Evolutionary conservation across 164 flowering plant species (phyloP), one percentile per base, ranked within the genome.

Genomic region (Umbilicus rupestris): DNA sequence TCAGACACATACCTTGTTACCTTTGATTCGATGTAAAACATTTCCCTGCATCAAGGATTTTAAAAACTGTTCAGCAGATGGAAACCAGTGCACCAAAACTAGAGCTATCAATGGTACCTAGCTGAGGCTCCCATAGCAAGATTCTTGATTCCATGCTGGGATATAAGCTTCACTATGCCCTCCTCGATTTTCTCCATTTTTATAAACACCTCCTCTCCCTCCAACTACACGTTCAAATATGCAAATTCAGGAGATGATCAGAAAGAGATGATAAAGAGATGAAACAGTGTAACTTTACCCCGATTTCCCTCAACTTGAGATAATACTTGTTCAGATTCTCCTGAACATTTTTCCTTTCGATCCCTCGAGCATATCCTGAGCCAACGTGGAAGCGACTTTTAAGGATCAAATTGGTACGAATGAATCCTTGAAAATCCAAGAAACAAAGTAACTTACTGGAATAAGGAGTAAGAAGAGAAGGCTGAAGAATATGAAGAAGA

Each of bases 401-500:
- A 50, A 8, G 28, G 22, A 2, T 50, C 29, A 9, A 50, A 50
- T 50, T n/a, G n/a, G n/a, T n/a, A n/a, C 57, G 22, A 22, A 20
- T 22, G 28, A 50, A 50, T 50, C 29, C 10, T 50, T 24, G 28
- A 50, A 22, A 50, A 50, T 7, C 57, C 28, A 20, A 22, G 57
- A 50, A 50, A 20, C 28, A 20, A 50, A 79, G 84, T 71, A 1
- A 78, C 57, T 50, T 50, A 50, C 57, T 50, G 26, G 57, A 50
- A 50, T 12, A 3, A 15, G 84, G 85, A 39, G 82, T 80, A 78
- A 39, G 60, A 26, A 73, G 77, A 0, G 85, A 75, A 12, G 85
- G 96, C 66, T 69, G 80, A 69, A 86, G 88, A 68, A 87, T 87
- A 73, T 86, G 92, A 74, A 85, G 66, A 37, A 87, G 29, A 73